Evolutionary conservation across 768 basidiomycete species (phyloP).

Genomic region (Boletus patriciae): DNA sequence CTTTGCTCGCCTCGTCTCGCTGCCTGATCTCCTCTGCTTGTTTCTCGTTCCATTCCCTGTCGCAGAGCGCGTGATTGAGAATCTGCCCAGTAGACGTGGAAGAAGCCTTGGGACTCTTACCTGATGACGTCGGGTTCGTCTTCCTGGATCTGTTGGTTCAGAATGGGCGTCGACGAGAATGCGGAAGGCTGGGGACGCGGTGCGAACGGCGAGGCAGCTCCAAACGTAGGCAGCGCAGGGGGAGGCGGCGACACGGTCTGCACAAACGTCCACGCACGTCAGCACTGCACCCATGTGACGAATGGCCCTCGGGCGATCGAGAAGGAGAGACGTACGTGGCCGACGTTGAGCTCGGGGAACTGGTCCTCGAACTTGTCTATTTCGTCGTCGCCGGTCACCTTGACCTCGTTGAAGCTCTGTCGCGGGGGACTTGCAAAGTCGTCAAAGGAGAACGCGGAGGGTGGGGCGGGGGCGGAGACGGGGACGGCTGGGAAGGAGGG

Average conservation of each 20-base stretch:
- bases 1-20: slow-evolving; percentile 79
- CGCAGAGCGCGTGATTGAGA: neutral
- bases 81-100: neutral
- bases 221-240: slow-evolving; percentile 42
- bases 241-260: slow-evolving; percentile 38
- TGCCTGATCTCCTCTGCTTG: slow-evolving; percentile 81
- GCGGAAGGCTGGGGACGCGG: slow-evolving; percentile 75
- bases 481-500: slow-evolving; percentile 37
- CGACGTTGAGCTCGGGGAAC: slow-evolving; percentile 76
- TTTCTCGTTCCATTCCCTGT: slow-evolving; percentile 83
- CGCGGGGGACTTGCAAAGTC: slow-evolving; percentile 55
- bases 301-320: slow-evolving; percentile 17
- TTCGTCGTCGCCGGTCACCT: slow-evolving; percentile 82
- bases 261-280: neutral
- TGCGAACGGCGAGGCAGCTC: slow-evolving; percentile 59
- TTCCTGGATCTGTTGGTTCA: slow-evolving; percentile 65
- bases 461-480: slow-evolving; percentile 29
- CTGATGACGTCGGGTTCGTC: slow-evolving; percentile 87
- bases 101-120: slow-evolving; percentile 40
- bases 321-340: slow-evolving; percentile 37
- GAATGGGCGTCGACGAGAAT: slow-evolving; percentile 70
- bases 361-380: slow-evolving; percentile 83
- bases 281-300: neutral
- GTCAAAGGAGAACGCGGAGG: slow-evolving; percentile 62
- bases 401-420: slow-evolving; percentile 53